A percentile compares a stretch with the other conserved stretches of the same genome.
Conservation (phyloP, 371 early-diverging fungal genomes). For the Coemansia sp. region DNA sequence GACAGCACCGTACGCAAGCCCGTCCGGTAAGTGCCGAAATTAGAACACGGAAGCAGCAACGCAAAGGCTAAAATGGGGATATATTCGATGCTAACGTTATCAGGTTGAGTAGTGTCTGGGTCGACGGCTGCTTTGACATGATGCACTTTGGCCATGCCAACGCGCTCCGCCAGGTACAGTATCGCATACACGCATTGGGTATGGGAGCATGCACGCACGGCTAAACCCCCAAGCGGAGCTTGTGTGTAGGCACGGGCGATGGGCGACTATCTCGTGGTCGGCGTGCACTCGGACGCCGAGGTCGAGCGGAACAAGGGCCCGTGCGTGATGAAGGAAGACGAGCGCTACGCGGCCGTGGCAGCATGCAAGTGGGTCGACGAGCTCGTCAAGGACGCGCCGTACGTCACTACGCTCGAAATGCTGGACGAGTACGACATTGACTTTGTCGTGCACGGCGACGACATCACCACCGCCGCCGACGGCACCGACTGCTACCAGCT, state of each 20-base stretch:
- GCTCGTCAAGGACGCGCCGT: conserved; percentile 92
- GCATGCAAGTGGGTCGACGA: conserved; percentile 98
- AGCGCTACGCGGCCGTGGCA: conserved; percentile 91
- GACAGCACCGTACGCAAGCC: conserved; percentile 34
- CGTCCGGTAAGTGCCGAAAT: conserved; percentile 34
- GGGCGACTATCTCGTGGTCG: conserved; percentile 93
- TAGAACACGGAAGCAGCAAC: too few species aligned
- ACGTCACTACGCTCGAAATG: conserved; percentile 81
- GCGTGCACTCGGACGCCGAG: conserved; percentile 93
- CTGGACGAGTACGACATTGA: conserved; percentile 84
- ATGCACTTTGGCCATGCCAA: conserved; percentile 97
- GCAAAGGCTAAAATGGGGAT: conserved; percentile 1
- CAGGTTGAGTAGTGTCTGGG: conserved; percentile 60
- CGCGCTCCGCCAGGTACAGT: conserved; percentile 85
- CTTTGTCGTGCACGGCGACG: conserved; percentile 96
- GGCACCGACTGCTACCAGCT: conserved; percentile 94
- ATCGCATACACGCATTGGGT: neutral
- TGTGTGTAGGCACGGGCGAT: conserved; percentile 77
- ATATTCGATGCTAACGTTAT: neutral
- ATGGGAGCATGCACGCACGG: neutral
- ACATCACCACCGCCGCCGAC: conserved; percentile 91
- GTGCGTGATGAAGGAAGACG: conserved; percentile 94
- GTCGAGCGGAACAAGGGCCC: conserved; percentile 93
- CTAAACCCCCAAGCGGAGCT: neutral
- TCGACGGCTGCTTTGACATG: conserved; percentile 96